Percentiles rank a stretch among this genome's conserved stretches.
phyloP scores from a whole-genome alignment of 805 yeast species.

The Wickerhamiella shivajii region DNA sequence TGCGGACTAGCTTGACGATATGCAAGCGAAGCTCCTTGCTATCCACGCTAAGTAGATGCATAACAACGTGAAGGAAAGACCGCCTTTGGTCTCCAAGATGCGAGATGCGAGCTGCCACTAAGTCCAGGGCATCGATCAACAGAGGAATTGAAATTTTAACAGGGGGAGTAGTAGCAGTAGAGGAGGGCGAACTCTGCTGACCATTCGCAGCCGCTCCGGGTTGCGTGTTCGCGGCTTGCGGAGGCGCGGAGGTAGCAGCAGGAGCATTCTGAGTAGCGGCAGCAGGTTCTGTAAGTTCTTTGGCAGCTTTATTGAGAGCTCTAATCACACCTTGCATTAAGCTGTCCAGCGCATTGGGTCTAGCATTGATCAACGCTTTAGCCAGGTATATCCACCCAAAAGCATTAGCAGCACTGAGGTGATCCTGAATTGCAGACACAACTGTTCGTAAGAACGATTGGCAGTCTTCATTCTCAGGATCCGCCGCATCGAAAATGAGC shows the following conservation, averaged over 20 bases:
- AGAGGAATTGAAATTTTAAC: constrained; percentile 21
- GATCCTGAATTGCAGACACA: constrained; percentile 53
- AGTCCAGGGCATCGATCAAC: constrained; percentile 58
- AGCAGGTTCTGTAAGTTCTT: constrained; percentile 9
- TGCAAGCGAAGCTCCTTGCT: constrained; percentile 62
- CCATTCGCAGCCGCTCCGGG: constrained; percentile 9
- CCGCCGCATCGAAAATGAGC: constrained; percentile 46
- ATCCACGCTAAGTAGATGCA: constrained; percentile 76
- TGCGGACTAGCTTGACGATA: constrained; percentile 62
- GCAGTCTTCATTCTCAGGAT: constrained; percentile 31
- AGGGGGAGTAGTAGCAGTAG: constrained; percentile 15
- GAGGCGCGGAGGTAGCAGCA: not conserved
- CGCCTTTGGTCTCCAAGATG: constrained; percentile 89
- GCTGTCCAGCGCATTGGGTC: constrained; percentile 61
- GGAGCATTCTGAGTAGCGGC: constrained; percentile 1
- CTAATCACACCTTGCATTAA: constrained; percentile 66
- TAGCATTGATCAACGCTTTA: constrained; percentile 50
- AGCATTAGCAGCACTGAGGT: constrained; percentile 53
- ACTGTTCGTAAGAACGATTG: constrained; percentile 6
- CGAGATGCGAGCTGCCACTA: constrained; percentile 69
- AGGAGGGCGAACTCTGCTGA: constrained; percentile 14
- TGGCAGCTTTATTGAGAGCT: constrained; percentile 38
- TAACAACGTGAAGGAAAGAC: constrained; percentile 68
- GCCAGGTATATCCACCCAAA: constrained; percentile 72
- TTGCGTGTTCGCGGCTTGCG: constrained; percentile 3